Conservation (phyloP, 208 protist genomes). For the Zelonia costaricensis region DNA sequence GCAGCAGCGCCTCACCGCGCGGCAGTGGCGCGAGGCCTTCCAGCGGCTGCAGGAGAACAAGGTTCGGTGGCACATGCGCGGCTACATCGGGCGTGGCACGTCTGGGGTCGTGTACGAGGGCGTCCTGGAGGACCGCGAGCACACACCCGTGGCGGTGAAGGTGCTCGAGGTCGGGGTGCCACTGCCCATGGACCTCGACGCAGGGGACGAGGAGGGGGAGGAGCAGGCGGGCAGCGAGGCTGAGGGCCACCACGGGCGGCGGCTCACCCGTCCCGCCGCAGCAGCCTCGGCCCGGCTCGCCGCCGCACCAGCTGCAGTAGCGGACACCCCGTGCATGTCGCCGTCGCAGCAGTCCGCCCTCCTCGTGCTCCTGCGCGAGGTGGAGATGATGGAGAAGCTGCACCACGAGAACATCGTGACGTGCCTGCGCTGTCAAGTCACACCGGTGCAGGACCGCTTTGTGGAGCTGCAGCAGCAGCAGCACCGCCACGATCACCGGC, state of each 20-base stretch:
- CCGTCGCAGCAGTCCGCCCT: conserved; percentile 39
- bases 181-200: background rate
- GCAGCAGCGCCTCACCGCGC: background rate
- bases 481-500: background rate
- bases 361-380: conserved; percentile 60
- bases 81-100: conserved; percentile 41
- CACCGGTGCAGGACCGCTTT: conserved; percentile 33
- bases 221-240: background rate
- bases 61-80: conserved; percentile 29
- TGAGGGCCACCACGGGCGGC: background rate
- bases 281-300: too few relatives aligned
- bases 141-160: conserved; percentile 83
- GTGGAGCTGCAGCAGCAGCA: conserved; percentile 18
- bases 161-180: conserved; percentile 57
- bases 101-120: conserved; percentile 49
- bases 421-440: conserved; percentile 81
- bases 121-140: conserved; percentile 33
- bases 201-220: background rate
- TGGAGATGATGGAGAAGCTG: conserved; percentile 81
- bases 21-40: conserved; percentile 31
- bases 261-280: background rate
- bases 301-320: too few relatives aligned
- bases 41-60: conserved; percentile 28
- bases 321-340: conserved; percentile 28
- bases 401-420: conserved; percentile 85